A percentile compares a stretch with the other conserved stretches of the same genome.
Conservation (phyloP, 768 basidiomycete genomes). For the Favolaschia claudopus region DNA sequence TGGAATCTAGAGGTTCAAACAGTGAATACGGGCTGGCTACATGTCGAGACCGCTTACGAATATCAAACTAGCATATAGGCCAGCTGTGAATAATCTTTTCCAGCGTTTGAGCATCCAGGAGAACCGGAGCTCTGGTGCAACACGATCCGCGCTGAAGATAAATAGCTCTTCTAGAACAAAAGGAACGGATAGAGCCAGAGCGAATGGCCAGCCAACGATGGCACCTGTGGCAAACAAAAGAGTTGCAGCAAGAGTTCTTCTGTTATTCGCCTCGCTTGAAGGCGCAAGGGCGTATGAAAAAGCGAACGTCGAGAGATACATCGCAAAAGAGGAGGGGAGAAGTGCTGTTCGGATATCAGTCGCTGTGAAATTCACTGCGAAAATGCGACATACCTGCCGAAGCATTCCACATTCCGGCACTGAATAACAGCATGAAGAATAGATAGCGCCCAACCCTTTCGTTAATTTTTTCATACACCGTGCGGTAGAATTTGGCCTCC, state of each 20-base stretch:
- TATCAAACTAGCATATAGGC: conserved; percentile 63
- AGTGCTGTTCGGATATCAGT: conserved; percentile 66
- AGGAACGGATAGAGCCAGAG: conserved; percentile 86
- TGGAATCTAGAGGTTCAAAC: conserved; percentile 65
- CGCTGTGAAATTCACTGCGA: neutral
- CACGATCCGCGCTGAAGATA: conserved; percentile 72
- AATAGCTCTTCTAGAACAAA: conserved; percentile 93
- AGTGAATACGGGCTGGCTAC: neutral
- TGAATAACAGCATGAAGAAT: conserved; percentile 84
- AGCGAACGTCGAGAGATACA: conserved; percentile 87
- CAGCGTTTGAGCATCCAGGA: conserved; percentile 72
- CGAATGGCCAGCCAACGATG: conserved; percentile 96
- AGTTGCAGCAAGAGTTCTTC: conserved; percentile 71
- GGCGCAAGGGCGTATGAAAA: conserved; percentile 73
- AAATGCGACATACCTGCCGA: conserved; percentile 66
- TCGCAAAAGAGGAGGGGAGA: conserved; percentile 93
- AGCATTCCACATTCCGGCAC: conserved; percentile 96
- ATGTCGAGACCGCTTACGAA: conserved; percentile 55
- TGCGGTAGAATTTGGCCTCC: conserved; percentile 85
- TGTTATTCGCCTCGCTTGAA: conserved; percentile 57
- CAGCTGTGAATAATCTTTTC: conserved; percentile 61
- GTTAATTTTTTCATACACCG: conserved; percentile 83
- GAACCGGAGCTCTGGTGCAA: conserved; percentile 49
- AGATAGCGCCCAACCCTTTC: conserved; percentile 93
- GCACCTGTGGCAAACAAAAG: conserved; percentile 80